Conservation (phyloP, 2,329 filamentous ascomycete species). For the Pseudogymnoascus sp. region DNA sequence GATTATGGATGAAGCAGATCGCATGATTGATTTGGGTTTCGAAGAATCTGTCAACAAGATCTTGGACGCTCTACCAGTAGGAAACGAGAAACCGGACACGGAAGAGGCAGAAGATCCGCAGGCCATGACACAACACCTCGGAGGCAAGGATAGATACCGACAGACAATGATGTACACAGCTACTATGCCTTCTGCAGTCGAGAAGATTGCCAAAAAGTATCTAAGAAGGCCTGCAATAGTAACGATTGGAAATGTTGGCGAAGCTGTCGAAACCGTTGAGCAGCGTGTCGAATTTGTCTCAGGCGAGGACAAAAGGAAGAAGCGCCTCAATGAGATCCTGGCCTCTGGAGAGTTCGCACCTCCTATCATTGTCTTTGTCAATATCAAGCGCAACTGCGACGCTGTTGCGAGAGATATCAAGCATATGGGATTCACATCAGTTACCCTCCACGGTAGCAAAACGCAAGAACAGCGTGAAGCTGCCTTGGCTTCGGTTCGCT, state of each 20-base stretch:
- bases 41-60: slow-evolving; percentile 98
- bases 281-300: slow-evolving; percentile 88
- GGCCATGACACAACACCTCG: slow-evolving; percentile 75
- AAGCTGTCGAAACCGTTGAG: slow-evolving; percentile 96
- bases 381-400: slow-evolving; percentile 98
- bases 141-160: slow-evolving; percentile 70
- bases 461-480: slow-evolving; percentile 97
- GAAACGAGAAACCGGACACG: slow-evolving; percentile 90
- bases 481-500: slow-evolving; percentile 75
- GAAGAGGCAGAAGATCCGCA: slow-evolving; percentile 81
- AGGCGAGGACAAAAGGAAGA: slow-evolving; percentile 94
- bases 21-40: slow-evolving; percentile 98
- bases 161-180: slow-evolving; percentile 99
- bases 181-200: slow-evolving; percentile 88
- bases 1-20: slow-evolving; percentile 98
- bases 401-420: slow-evolving; percentile 91
- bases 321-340: slow-evolving; percentile 86
- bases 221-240: slow-evolving; percentile 87
- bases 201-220: slow-evolving; percentile 96
- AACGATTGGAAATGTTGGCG: slow-evolving; percentile 87
- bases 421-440: slow-evolving; percentile 80
- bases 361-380: slow-evolving; percentile 98
- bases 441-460: slow-evolving; percentile 91
- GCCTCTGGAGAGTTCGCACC: slow-evolving; percentile 69
- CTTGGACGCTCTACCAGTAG: slow-evolving; percentile 82